Evolutionary conservation across 352 stramenopile species (phyloP), one percentile per base, ranked within the genome.

Genomic region (Phytophthora ohioensis): DNA sequence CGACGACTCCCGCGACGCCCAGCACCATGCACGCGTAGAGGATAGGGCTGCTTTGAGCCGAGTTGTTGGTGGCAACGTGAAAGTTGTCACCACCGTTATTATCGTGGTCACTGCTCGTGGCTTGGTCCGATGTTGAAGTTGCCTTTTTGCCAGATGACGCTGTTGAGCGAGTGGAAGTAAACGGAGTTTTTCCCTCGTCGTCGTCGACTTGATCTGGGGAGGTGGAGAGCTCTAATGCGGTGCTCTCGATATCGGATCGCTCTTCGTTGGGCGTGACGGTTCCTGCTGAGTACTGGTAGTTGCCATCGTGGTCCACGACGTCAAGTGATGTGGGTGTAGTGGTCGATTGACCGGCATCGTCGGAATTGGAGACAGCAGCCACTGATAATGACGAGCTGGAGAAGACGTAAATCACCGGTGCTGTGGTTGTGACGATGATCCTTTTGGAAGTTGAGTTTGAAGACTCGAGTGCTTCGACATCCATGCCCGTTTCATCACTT

Each of bases 11-110:
- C 13, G 48, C 63, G 17, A 75, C 35, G 12, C 42, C 67, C 21
- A 92, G 58, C n/a, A 84, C 51, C 4, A 83, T 46, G 3, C 67
- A 63, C 8, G 64, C 75, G 30, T 82, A 75, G 42, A 86, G 81
- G 13, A 90, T 31, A 4, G 64, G 61, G 13, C 46, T 63, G 41
- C 41, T 17, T n/a, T 47, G 30, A 8, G 30, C 35, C 0, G 39
- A 51, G 15, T 35, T 35, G 21, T 32, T 67, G 21, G 21, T 47
- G 8, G 51, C 21, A 27, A 27, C 21, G 21, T 27, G 21, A 0
- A 27, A 27, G 6, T 38, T 13, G 35, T 46, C 21, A 7, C 9
- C 27, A 6, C 47, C 36, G 35, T 42, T 42, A 27, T 7, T 31
- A 21, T 43, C 31, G 51, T 43, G 36, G 27, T 57, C 42, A 15